These are phyloP conservation scores for Cenchrus fungigraminus DNA, from an alignment of 176 grass and related monocot species.

Conservation along the genomic window DNA sequence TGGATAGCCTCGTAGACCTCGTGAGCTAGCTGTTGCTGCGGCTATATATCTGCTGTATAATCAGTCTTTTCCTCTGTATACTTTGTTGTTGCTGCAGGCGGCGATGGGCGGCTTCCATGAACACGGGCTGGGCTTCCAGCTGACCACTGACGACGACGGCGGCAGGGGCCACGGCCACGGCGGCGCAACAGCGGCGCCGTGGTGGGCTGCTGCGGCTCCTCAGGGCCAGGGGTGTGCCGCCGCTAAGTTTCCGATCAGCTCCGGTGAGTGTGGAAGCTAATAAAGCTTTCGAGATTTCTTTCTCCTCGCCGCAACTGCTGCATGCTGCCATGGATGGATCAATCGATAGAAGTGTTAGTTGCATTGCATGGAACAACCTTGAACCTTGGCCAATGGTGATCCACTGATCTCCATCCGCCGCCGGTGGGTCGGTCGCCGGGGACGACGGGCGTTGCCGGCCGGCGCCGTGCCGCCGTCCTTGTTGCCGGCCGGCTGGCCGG, in stretches of 20 bases:
- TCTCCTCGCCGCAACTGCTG: too few relatives aligned
- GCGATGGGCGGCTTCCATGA: conserved; percentile 29
- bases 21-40: background rate
- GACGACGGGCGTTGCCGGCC: background rate
- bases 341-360: background rate
- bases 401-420: background rate
- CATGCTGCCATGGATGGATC: too few relatives aligned
- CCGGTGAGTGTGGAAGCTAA: conserved; percentile 9
- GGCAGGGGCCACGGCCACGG: background rate
- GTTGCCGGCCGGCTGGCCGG: background rate
- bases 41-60: background rate
- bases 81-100: background rate
- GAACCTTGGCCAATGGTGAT: background rate
- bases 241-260: conserved; percentile 1
- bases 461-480: background rate
- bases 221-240: background rate
- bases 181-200: conserved; percentile 26
- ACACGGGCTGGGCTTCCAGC: conserved; percentile 13
- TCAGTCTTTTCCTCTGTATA: background rate
- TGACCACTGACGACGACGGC: background rate
- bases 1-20: background rate
- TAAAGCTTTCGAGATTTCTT: too few relatives aligned
- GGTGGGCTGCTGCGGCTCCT: conserved; percentile 10
- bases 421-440: background rate
- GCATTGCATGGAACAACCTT: too few relatives aligned